Conservation (phyloP, 805 yeast genomes). For the Barnettozyma pratensis region DNA sequence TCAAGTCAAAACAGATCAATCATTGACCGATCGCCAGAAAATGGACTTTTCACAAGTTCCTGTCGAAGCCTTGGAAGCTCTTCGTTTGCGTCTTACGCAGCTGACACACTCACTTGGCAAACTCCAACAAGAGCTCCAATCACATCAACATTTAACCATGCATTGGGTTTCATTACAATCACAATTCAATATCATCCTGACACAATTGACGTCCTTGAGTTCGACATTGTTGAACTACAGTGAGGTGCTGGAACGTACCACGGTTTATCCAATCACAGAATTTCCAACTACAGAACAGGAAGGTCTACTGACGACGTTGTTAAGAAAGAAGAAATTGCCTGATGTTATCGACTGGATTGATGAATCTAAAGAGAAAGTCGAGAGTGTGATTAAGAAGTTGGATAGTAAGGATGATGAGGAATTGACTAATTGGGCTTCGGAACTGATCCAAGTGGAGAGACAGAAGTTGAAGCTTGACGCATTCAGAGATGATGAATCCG, state of each 20-base stretch:
- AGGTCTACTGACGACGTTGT: conserved; percentile 73
- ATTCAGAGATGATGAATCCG: conserved; percentile 44
- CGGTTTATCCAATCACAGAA: conserved; percentile 75
- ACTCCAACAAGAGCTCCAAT: conserved; percentile 48
- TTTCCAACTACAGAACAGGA: conserved; percentile 86
- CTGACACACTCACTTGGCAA: conserved; percentile 55
- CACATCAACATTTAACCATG: conserved; percentile 32
- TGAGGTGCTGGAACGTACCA: conserved; percentile 56
- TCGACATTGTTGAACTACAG: conserved; percentile 58
- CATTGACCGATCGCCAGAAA: not conserved
- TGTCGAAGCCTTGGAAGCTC: conserved; percentile 54
- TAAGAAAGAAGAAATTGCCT: conserved; percentile 84
- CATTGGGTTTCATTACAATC: conserved; percentile 69
- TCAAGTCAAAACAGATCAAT: no score
- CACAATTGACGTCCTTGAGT: conserved; percentile 79
- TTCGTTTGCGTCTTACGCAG: conserved; percentile 56
- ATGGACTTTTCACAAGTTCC: conserved; percentile 45
- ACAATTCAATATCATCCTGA: conserved; percentile 76
- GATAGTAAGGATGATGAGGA: conserved; percentile 48
- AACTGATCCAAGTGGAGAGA: conserved; percentile 45
- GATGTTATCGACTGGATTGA: conserved; percentile 87
- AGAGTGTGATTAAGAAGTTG: conserved; percentile 12
- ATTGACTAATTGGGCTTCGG: conserved; percentile 63
- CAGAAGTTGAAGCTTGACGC: conserved; percentile 61
- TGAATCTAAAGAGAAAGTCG: conserved; percentile 31